A percentile compares a stretch with the other conserved stretches of the same genome.
phyloP scores from a whole-genome alignment of 257 asterid genomes.

The Solanum tarapatanum region DNA sequence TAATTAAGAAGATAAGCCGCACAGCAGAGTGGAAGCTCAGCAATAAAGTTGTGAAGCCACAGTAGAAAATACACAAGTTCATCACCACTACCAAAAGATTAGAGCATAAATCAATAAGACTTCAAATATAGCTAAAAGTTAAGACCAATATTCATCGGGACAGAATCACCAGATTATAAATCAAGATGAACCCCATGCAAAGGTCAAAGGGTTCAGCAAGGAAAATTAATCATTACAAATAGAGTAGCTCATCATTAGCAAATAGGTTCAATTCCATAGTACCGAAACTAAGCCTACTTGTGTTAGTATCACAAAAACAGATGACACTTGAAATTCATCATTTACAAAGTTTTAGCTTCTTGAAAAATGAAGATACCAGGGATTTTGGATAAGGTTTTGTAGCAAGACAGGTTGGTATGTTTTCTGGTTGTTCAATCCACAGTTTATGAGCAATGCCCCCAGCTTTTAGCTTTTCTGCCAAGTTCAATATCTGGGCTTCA shows the following conservation, averaged over 20 bases:
- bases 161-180: background rate
- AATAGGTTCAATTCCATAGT: background rate
- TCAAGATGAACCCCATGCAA: background rate
- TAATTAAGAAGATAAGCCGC: background rate
- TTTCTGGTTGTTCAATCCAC: slow-evolving; percentile 96
- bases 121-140: background rate
- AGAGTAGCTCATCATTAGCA: background rate
- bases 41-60: background rate
- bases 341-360: slow-evolving; percentile 84
- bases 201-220: background rate
- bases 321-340: slow-evolving; percentile 20
- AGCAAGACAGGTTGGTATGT: slow-evolving; percentile 80
- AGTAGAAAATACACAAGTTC: background rate
- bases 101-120: background rate
- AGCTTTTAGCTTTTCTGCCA: slow-evolving; percentile 62
- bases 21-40: background rate
- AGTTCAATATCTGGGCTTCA: slow-evolving; percentile 57
- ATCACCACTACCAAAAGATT: background rate
- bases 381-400: slow-evolving; percentile 91
- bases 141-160: background rate
- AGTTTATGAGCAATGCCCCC: slow-evolving; percentile 69
- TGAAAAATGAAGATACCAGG: slow-evolving; percentile 60
- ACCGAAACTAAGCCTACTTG: background rate
- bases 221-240: background rate
- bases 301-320: background rate